Evolutionary conservation across 352 stramenopile genomes (phyloP).

Genomic region (Globisporangium middletonii): DNA sequence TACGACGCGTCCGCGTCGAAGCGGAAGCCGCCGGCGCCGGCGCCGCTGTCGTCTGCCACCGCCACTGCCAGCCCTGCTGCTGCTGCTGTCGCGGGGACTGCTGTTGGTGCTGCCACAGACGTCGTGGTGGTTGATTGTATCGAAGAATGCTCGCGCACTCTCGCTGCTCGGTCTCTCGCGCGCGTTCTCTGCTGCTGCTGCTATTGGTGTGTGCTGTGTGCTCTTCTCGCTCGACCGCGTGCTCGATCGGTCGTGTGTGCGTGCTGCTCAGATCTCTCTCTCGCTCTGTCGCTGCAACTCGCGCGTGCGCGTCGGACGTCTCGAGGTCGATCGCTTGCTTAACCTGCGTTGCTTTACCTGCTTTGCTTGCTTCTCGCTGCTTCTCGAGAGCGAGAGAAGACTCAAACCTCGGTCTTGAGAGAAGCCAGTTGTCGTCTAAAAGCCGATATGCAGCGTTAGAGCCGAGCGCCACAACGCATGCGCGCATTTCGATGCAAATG

Average conservation of each 20-base stretch:
- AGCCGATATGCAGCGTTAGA: no score
- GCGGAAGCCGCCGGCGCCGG: conserved; percentile 10
- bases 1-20: conserved; percentile 13
- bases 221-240: conserved; percentile 2
- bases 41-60: conserved; percentile 9
- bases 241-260: not conserved
- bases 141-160: not conserved
- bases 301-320: not conserved
- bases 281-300: no score
- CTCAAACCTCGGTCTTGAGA: no score
- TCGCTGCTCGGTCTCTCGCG: not conserved
- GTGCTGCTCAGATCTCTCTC: not conserved
- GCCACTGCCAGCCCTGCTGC: conserved; percentile 13
- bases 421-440: no score
- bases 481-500: no score
- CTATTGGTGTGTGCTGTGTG: not conserved
- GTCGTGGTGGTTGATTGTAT: conserved; percentile 16
- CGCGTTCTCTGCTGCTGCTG: conserved; percentile 1
- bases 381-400: no score
- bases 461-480: no score
- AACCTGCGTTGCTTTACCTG: no score
- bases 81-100: conserved; percentile 11
- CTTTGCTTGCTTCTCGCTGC: no score
- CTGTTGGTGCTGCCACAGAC: conserved; percentile 22
- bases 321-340: not conserved